Conservation (phyloP, 2,329 filamentous ascomycete genomes). For the Gaeumannomyces tritici region DNA sequence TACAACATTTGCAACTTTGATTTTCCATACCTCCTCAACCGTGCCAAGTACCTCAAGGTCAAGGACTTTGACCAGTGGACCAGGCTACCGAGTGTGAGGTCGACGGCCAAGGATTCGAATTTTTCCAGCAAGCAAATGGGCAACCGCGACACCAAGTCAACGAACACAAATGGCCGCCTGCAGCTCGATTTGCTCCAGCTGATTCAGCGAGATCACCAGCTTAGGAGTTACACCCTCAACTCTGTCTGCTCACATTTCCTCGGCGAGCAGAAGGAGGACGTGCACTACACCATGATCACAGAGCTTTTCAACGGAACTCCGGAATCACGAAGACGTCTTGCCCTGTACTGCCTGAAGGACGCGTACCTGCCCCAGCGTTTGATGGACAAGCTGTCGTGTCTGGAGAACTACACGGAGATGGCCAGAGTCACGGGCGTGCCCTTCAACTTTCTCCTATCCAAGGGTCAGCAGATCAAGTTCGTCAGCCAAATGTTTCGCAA, state of each 20-base stretch:
- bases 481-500: conserved; percentile 96
- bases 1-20: conserved; percentile 99
- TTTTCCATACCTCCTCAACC: conserved; percentile 88
- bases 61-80: conserved; percentile 79
- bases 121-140: conserved; percentile 99
- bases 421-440: conserved; percentile 97
- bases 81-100: conserved; percentile 61
- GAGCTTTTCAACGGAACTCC: conserved; percentile 94
- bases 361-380: conserved; percentile 88
- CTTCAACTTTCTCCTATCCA: conserved; percentile 85
- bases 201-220: conserved; percentile 86
- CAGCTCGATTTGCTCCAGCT: conserved; percentile 93
- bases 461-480: conserved; percentile 96
- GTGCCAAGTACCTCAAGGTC: conserved; percentile 77
- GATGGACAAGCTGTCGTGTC: conserved; percentile 94
- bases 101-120: conserved; percentile 67
- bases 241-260: conserved; percentile 92
- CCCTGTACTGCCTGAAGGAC: conserved; percentile 95
- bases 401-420: conserved; percentile 99
- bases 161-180: conserved; percentile 87
- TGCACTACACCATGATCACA: conserved; percentile 98
- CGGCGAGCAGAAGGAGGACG: conserved; percentile 96
- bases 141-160: conserved; percentile 85
- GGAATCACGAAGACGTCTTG: conserved; percentile 81
- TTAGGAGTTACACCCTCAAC: conserved; percentile 95